These are phyloP conservation scores for Fusarium sp. DNA, from an alignment of 2,329 filamentous ascomycete species.

Conservation along the genomic window DNA sequence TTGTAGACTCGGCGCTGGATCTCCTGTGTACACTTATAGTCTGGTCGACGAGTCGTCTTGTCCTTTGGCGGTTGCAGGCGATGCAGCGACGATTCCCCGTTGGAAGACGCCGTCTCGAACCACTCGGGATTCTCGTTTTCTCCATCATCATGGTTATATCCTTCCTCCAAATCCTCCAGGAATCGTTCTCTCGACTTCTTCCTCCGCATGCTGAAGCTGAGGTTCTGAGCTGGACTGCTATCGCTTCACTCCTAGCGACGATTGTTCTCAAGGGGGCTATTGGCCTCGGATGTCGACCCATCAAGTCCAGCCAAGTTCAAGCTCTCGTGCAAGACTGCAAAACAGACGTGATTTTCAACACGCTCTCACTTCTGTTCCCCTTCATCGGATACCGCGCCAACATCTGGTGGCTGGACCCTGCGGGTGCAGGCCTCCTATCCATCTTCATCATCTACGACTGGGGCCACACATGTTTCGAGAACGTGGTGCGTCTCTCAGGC, in stretches of 20 bases:
- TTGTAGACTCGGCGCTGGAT: constrained; percentile 83
- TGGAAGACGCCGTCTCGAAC: constrained; percentile 77
- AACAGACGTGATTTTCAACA: constrained; percentile 89
- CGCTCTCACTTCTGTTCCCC: constrained; percentile 88
- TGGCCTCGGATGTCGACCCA: constrained; percentile 85
- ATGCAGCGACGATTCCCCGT: constrained; percentile 78
- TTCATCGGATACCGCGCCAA: constrained; percentile 71
- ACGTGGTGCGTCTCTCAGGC: constrained; percentile 51
- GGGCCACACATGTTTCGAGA: constrained; percentile 64
- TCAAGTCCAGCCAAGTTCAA: constrained; percentile 86
- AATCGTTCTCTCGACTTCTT: constrained; percentile 73
- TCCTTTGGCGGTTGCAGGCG: constrained; percentile 65
- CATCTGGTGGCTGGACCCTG: constrained; percentile 76
- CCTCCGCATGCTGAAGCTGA: constrained; percentile 66
- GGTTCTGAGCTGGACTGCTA: constrained; percentile 48
- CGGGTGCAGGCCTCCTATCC: constrained; percentile 72
- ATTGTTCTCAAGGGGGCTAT: constrained; percentile 84
- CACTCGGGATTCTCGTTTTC: constrained; percentile 82
- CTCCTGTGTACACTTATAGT: constrained; percentile 84
- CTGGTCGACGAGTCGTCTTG: constrained; percentile 80
- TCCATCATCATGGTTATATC: constrained; percentile 87
- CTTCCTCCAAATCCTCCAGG: constrained; percentile 80
- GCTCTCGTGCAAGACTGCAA: constrained; percentile 65
- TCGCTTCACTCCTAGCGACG: constrained; percentile 73
- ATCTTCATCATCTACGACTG: constrained; percentile 78